Conservation (phyloP, 495 filamentous ascomycete species). For the Penicillium canariense region DNA sequence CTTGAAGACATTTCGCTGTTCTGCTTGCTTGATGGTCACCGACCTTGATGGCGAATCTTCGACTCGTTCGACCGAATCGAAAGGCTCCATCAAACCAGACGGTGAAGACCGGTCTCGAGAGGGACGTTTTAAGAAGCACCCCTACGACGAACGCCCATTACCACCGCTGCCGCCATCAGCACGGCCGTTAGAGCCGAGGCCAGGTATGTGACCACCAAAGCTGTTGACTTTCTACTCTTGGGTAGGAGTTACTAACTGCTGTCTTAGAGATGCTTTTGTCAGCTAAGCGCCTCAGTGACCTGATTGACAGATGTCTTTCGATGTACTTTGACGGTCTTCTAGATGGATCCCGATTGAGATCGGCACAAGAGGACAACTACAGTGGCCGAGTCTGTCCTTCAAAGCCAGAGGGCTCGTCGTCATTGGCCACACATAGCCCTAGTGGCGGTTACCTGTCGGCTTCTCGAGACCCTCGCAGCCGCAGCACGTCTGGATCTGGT, state of each 20-base stretch:
- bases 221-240: background rate
- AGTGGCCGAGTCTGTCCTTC: constrained; percentile 8
- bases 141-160: constrained; percentile 7
- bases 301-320: constrained; percentile 55
- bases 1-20: constrained; percentile 75
- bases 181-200: background rate
- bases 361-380: constrained; percentile 14
- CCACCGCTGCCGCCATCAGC: constrained; percentile 2
- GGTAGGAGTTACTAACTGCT: constrained; percentile 5
- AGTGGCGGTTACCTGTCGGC: constrained; percentile 18
- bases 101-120: constrained; percentile 6
- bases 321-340: constrained; percentile 46
- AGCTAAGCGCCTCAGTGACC: constrained; percentile 44
- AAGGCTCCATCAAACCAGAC: constrained; percentile 15
- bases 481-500: constrained; percentile 34
- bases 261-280: constrained; percentile 39
- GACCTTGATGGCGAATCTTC: constrained; percentile 59
- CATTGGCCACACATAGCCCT: background rate
- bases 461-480: constrained; percentile 26
- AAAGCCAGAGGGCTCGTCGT: background rate
- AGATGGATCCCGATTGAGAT: constrained; percentile 14
- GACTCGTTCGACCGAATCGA: constrained; percentile 25
- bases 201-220: constrained; percentile 2
- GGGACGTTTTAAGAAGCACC: constrained; percentile 1
- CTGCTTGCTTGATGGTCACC: constrained; percentile 82